Evolutionary conservation across 495 filamentous ascomycete species (phyloP), one percentile per base, ranked within the genome.

Genomic region (Lasiosphaeriaceae sp.): DNA sequence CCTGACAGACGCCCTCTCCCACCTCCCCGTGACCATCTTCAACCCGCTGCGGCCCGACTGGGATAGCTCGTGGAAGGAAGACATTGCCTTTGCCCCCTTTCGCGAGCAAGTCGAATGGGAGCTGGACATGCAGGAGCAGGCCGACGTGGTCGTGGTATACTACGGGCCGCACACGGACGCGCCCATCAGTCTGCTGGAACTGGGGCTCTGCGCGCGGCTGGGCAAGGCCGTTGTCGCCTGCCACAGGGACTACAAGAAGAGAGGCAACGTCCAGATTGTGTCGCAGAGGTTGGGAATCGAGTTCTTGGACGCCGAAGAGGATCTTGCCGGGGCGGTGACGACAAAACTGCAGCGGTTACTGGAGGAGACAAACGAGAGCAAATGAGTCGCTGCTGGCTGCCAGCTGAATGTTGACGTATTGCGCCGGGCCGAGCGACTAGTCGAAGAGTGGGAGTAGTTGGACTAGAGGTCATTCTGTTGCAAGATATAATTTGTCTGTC

Each of bases 71-170:
- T 82, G 80, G 79, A 55, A 23, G 2, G 74, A 82, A 48, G 75
- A 81, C 19, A 66, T 76, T 21, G 49, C 63, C 0, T 76, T 72
- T 52, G 39, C 53, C 0, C 74, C 71, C 0, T 86, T 80, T 59
- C 62, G 65, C 1, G 64, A 77, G 56, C 84, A 86, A 64, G 80
- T 83, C 0, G 68, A 76, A 37, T 86, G 82, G 83, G 83, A 87
- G 67, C 70, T 86, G 11, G 71, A 80, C 19, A 80, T 72, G 64
- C 75, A 80, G 54, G 77, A 81, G 41, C 52, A 44, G 0, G 80
- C 78, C 7, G 77, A 82, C 54, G 51, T 85, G 17, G 71, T 86
- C 7, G 78, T 79, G 8, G 55, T 86, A 24, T 85, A 78, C 62
- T 84, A 84, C 46, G 76, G 81, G 35, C 68, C 73, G 0, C 64